Evolutionary conservation across 768 basidiomycete species (phyloP).

Genomic region (Pleurotus cornucopiae): DNA sequence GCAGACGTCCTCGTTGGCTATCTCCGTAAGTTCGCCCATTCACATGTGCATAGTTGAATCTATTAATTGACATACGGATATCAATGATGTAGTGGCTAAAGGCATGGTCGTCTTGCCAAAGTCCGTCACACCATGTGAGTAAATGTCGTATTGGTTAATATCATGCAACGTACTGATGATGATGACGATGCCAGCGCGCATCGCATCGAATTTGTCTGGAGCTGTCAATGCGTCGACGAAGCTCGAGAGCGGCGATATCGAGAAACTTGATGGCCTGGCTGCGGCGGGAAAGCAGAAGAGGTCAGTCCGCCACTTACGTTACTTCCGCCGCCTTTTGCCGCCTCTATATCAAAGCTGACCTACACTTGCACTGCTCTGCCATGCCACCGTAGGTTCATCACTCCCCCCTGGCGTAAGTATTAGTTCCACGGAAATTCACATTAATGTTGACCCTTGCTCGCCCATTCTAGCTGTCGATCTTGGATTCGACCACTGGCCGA

Average conservation of each 20-base stretch:
- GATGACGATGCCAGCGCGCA: slow-evolving; percentile 35
- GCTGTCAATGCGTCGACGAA: slow-evolving; percentile 40
- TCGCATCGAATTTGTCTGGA: slow-evolving; percentile 55
- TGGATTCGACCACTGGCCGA: slow-evolving; percentile 67
- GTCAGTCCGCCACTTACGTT: slow-evolving; percentile 18
- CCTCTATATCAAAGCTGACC: not conserved
- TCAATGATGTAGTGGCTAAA: slow-evolving; percentile 46
- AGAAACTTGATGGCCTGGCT: slow-evolving; percentile 52
- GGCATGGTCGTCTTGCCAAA: slow-evolving; percentile 69
- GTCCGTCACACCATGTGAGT: slow-evolving; percentile 56
- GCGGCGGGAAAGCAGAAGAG: slow-evolving; percentile 66
- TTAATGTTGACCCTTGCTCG: slow-evolving; percentile 7
- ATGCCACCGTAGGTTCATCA: slow-evolving; percentile 42
- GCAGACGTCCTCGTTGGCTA: slow-evolving; percentile 62
- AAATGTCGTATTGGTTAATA: not conserved
- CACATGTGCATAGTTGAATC: not conserved
- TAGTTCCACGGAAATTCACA: slow-evolving; percentile 7
- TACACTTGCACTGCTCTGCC: slow-evolving; percentile 2
- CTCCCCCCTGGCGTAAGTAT: slow-evolving; percentile 65
- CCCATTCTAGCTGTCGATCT: slow-evolving; percentile 51
- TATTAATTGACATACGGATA: slow-evolving; percentile 4
- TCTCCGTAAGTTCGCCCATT: slow-evolving; percentile 37
- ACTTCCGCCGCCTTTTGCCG: not conserved
- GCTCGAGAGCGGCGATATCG: slow-evolving; percentile 49
- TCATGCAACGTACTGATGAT: not conserved